Evolutionary conservation across 805 yeast genomes (phyloP).

Genomic region (Lipomyces yamanashiensis): DNA sequence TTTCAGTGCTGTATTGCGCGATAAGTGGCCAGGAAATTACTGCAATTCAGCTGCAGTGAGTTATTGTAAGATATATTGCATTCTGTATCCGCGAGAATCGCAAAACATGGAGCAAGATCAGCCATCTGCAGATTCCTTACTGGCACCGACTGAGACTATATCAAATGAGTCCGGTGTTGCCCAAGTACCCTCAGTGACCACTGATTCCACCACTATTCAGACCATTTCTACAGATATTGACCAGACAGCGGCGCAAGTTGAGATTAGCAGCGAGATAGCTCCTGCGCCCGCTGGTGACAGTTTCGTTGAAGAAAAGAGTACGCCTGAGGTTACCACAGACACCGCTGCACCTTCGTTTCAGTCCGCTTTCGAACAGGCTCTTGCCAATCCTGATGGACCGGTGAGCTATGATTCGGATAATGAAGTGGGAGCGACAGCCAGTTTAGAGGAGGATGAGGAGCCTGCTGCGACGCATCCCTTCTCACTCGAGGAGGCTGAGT

Average conservation of each 20-base stretch:
- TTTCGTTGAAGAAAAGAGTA: not conserved
- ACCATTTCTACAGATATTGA: not conserved
- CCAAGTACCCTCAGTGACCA: not conserved
- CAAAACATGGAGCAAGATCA: not conserved
- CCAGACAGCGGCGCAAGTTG: constrained; percentile 7
- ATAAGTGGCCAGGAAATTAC: too few species aligned
- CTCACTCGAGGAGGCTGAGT: constrained; percentile 5
- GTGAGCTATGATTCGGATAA: not conserved
- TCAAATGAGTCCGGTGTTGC: not conserved
- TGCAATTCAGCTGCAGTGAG: not conserved
- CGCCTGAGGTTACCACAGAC: too few species aligned
- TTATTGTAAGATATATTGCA: not conserved
- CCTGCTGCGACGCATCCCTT: constrained; percentile 7
- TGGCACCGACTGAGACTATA: too few species aligned
- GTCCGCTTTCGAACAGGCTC: not conserved
- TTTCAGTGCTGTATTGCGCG: too few species aligned
- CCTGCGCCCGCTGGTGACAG: constrained; percentile 4
- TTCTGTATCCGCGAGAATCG: not conserved
- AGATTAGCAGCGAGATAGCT: not conserved
- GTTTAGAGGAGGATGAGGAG: not conserved
- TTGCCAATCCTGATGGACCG: not conserved
- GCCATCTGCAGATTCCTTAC: not conserved
- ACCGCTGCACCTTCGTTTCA: not conserved
- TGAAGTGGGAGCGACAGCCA: not conserved
- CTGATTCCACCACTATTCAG: not conserved